Evolutionary conservation across 305 asterid species (phyloP).

Genomic region (Fraxinus platypoda): DNA sequence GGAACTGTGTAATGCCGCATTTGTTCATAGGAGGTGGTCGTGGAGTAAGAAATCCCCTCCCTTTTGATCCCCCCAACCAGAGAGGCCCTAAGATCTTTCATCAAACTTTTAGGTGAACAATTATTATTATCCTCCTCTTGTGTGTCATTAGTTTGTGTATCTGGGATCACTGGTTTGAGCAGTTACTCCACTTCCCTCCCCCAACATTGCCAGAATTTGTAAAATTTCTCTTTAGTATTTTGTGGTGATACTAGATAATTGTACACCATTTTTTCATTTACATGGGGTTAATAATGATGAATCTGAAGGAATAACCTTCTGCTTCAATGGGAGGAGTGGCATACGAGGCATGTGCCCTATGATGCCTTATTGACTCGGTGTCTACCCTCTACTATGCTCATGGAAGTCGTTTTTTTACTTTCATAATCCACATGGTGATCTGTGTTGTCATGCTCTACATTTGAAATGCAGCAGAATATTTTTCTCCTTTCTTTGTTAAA

Average conservation of each 20-base stretch:
- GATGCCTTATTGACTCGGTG: neutral
- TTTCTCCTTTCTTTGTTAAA: neutral
- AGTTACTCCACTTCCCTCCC: neutral
- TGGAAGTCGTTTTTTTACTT: neutral
- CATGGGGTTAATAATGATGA: neutral
- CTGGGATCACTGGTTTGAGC: slow-evolving; percentile 1
- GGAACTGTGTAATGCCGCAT: neutral
- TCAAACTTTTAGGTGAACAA: neutral
- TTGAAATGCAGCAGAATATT: neutral
- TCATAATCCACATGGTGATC: neutral
- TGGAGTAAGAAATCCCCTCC: neutral
- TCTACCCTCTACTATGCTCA: neutral
- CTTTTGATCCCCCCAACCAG: neutral
- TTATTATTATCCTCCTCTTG: neutral
- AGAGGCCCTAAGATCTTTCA: neutral
- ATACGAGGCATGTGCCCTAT: neutral
- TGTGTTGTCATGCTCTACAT: neutral
- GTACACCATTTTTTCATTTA: neutral
- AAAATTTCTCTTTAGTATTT: neutral
- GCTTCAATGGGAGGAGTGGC: neutral
- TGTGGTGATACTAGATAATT: neutral
- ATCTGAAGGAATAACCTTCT: neutral
- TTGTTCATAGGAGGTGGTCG: neutral
- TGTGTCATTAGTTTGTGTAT: neutral
- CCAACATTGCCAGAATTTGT: neutral